Base-by-base conservation (phyloP, 371 early-diverging fungal genomes). In the Actinomucor elegans region DNA sequence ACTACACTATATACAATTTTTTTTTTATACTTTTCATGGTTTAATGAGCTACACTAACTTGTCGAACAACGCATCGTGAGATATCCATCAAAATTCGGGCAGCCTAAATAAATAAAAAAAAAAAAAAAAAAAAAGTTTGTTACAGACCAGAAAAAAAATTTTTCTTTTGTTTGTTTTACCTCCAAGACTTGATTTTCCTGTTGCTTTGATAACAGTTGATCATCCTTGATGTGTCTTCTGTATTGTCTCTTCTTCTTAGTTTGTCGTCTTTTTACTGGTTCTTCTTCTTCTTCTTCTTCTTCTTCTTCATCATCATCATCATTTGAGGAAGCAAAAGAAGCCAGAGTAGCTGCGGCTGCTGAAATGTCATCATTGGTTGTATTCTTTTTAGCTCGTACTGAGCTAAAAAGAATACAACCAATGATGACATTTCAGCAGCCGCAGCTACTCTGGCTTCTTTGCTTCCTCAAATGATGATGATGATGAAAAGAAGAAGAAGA, bases 21-120 rank as follows among this genome's bases (percentile, higher is more conserved):
- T 11, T 41, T 40, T 31, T 20, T 61, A 40, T 57, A 48, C 47
- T 9, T 67, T 56, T 37, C 61, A 59, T 60, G 24, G 3, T 17
- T 48, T 42, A 59, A 40, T 59, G 47, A 24, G 53, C 48, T 28
- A 48, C 48, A 42, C 48, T 48, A 18, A 57, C 56, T 48, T 38
- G 56, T 41, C 46, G 55, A 14, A 71, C 67, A 23, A 66, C 64
- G 44, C 69, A 67, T 51, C 66, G 61, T n/a, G 77, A 73, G 45
- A 77, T 77, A 32, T 71, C 66, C 73, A 73, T 69, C 15, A 77
- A 51, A 52, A 73, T 77, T 50, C 73, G 67, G 15, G 77, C 73
- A 57, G 77, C 73, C 73, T 73, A 63, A 11, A 46, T 46, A n/a
- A 23, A 8, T 34, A 42, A 18, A 48, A 28, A 40, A 28, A 41